A percentile compares a stretch with the other conserved stretches of the same genome.
These are phyloP conservation scores for barrel medic (Medicago truncatula) DNA, from an alignment of 306 rosid genomes.

Conservation along the genomic window DNA sequence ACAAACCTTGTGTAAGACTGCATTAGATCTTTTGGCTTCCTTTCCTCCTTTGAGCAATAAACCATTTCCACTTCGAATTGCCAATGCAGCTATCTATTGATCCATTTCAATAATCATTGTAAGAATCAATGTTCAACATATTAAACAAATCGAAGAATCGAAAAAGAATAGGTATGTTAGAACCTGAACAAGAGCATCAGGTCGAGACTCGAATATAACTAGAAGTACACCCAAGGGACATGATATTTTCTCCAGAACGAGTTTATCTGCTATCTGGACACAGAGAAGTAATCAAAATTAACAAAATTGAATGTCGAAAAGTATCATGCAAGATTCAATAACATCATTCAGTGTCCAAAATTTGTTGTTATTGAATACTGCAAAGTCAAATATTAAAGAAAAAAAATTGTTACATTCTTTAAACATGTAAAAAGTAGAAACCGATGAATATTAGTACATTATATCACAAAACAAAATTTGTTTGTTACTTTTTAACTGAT, in stretches of 20 bases:
- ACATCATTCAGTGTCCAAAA: neutral
- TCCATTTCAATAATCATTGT: conserved; percentile 33
- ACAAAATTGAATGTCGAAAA: conserved; percentile 25
- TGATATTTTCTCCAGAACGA: conserved; percentile 69
- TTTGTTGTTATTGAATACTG: neutral
- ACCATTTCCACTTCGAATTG: conserved; percentile 93
- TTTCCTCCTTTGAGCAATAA: conserved; percentile 93
- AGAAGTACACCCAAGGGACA: conserved; percentile 92
- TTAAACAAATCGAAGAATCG: conserved; percentile 15
- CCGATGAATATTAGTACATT: neutral
- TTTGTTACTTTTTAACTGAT: neutral
- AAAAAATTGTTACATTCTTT: neutral
- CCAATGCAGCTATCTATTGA: conserved; percentile 83
- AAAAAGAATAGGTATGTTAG: conserved; percentile 29
- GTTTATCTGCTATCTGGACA: conserved; percentile 84
- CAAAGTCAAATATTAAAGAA: neutral
- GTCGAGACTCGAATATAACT: conserved; percentile 91
- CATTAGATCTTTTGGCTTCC: conserved; percentile 81
- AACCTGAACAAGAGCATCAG: conserved; percentile 98
- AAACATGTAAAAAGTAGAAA: neutral
- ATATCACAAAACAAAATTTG: conserved; percentile 1
- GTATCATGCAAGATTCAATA: neutral
- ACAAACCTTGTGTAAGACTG: conserved; percentile 82
- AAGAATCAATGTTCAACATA: conserved; percentile 17
- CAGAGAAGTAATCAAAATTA: conserved; percentile 46